Percentiles rank a stretch among this genome's conserved stretches.
phyloP scores from a whole-genome alignment of 2,329 filamentous ascomycete genomes.

The Emmonsiellopsis sp. region DNA sequence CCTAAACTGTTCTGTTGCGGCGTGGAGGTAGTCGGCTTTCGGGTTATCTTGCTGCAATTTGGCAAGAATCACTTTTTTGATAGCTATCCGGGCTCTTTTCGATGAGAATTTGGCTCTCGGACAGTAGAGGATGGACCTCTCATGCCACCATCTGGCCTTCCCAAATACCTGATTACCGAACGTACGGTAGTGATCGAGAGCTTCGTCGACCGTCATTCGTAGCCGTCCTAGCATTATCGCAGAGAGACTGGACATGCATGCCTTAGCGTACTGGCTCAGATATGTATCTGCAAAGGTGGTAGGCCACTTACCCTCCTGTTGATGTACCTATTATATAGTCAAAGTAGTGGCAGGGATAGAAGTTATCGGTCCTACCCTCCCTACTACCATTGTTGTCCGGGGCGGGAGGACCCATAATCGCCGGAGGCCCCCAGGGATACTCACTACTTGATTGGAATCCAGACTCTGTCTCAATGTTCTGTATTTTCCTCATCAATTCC shows the following conservation, averaged over 20 bases:
- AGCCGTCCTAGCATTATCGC: conserved; percentile 31
- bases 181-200: conserved; percentile 12
- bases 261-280: background rate
- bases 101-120: background rate
- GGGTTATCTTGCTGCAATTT: background rate
- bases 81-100: background rate
- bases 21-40: background rate
- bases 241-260: conserved; percentile 19
- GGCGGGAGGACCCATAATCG: background rate
- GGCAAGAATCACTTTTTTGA: background rate
- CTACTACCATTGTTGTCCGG: background rate
- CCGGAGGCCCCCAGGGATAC: background rate
- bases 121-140: background rate
- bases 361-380: background rate
- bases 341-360: background rate
- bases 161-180: background rate
- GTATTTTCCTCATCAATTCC: background rate
- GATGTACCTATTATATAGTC: background rate
- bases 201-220: conserved; percentile 25
- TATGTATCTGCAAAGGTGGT: background rate
- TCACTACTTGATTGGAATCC: background rate
- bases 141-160: background rate
- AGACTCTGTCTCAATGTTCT: background rate
- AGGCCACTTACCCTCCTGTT: background rate
- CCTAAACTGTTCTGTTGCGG: background rate